Percentiles rank a stretch among this genome's conserved stretches.
Conservation (phyloP, 306 rosid genomes). For the Mucuna pruriens region DNA sequence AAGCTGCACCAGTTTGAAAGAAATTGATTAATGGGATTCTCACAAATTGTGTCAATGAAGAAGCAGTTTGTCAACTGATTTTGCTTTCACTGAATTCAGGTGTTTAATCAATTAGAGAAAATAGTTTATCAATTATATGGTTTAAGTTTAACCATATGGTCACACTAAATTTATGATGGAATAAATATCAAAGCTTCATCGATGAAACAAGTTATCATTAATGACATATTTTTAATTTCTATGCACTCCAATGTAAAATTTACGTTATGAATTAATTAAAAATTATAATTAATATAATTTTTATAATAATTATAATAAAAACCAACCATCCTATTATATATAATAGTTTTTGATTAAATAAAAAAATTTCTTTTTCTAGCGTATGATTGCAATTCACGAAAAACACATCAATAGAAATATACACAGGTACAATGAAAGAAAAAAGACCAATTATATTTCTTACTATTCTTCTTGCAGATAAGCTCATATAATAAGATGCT, state of each 20-base stretch:
- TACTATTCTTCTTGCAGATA: too few relatives aligned
- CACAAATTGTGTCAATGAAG: background rate
- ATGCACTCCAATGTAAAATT: too few relatives aligned
- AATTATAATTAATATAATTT: too few relatives aligned
- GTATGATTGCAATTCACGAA: background rate
- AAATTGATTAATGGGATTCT: background rate
- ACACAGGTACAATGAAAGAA: background rate
- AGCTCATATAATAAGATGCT: background rate
- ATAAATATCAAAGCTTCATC: background rate
- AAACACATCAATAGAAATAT: background rate
- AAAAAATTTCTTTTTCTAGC: too few relatives aligned
- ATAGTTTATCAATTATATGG: background rate
- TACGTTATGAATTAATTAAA: too few relatives aligned
- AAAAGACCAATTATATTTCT: background rate
- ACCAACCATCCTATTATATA: too few relatives aligned
- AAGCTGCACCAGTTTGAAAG: constrained; percentile 36
- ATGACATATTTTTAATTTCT: too few relatives aligned
- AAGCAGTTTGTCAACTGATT: background rate
- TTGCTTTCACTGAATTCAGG: background rate
- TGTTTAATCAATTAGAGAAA: background rate
- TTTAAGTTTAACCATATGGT: background rate
- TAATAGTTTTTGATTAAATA: too few relatives aligned
- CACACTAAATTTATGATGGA: background rate
- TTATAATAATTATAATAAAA: too few relatives aligned
- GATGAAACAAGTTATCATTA: too few relatives aligned